Evolutionary conservation across 305 asterid species (phyloP), one percentile per base, ranked within the genome.

Genomic region (Stenogyne calaminthoides): DNA sequence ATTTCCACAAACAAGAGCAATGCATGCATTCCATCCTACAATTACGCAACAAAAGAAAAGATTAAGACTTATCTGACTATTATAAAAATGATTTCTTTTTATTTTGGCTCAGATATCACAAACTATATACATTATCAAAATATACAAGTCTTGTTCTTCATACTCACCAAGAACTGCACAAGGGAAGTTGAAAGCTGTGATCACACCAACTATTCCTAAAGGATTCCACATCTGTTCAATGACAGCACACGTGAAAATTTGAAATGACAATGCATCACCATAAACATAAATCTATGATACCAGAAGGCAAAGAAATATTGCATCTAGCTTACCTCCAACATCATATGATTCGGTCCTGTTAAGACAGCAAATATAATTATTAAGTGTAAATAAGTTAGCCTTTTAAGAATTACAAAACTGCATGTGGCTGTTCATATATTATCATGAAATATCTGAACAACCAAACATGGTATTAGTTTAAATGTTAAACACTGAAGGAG

Each of bases 1-100:
- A 74, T 95, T 95, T 74, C 99, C 99, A n/a, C 99, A 95, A 73
- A 95, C 99, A 27, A 95, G 93, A 60, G 99, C 99, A 52, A 95
- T 79, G 89, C 99, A 95, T 47, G 98, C 99, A 77, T 95, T 95
- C 99, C 99, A 95, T 80, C 99, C 99, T 95, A 69, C 52, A 80
- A 51, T 67, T 39, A 72, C 57, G 65, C 64, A 67, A 34, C 77
- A 76, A 62, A 72, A 22, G 11, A 73, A 7, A 67, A 64, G 22
- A 61, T 55, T 71, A 36, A 29, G 77, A 63, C 16, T 76, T 42
- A 8, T 34, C 56, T 16, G 18, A 18, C 37, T 16, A 32, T 14
- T 37, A 49, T 20, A 10, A 39, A 18, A 59, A 36, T 11, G 12
- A 20, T 52, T 52, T 52, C 8, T 2, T 52, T 16, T 51, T 51